Base-by-base conservation (phyloP, 805 yeast genomes). In the Isabelozyma heimii region DNA sequence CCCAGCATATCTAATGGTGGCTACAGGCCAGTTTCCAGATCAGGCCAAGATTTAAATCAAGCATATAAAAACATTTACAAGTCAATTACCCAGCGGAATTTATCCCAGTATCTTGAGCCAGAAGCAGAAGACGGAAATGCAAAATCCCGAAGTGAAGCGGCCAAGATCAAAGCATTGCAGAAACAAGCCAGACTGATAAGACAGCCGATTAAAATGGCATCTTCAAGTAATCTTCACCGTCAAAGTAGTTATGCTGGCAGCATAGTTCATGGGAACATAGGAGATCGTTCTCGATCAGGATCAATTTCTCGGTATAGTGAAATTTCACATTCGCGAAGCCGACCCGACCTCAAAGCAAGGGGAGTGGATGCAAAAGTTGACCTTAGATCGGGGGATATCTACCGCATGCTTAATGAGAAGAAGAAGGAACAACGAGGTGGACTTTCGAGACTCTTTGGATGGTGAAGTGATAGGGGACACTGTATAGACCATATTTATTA, bases 401-500 rank as follows among this genome's bases (percentile, higher is more conserved):
- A 51, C 38, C 47, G 44, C 14, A 39, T 54, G 40, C 28, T 55
- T 9, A 47, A 44, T 45, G 15, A 38, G 17, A 48, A 44, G 39
- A 12, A 35, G 30, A 14, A 30, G 33, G 44, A 26, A 35, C 35
- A 10, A 9, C 27, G 47, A 14, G 40, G 27, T 37, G 37, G 30
- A 67, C 7, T 54, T 66, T 43, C 66, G 2, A 54, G 72, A 41
- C 52, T 73, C 9, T 72, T 73, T 56, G 77, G 77, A 5, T 73
- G 78, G 77, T 72, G 45, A 52, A n/a, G n/a, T n/a, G n/a, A n/a
- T n/a, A n/a, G n/a, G 14, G 10, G 16, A 20, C 42, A 30, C 20
- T 26, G 24, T 40, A 42, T 43, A 33, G 43, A 43, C 45, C 41
- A 43, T 49, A 49, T 39, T 45, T 43, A 46, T 42, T 28, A 37